Evolutionary conservation across 768 basidiomycete genomes (phyloP).

Genomic region (Pleurotus ostreatus): DNA sequence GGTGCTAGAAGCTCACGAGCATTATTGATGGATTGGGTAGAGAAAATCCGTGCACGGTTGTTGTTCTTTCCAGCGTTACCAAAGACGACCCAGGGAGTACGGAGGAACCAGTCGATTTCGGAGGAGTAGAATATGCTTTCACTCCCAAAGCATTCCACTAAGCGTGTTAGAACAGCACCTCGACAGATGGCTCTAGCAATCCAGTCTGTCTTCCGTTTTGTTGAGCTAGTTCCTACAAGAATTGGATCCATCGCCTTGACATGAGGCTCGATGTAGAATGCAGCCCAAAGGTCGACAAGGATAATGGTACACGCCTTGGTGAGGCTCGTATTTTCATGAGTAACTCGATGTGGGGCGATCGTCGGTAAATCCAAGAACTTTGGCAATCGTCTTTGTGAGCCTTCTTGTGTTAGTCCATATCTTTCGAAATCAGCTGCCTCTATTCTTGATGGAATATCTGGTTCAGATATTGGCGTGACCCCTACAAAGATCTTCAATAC

Average conservation of each 20-base stretch:
- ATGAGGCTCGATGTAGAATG: not conserved
- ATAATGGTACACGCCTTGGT: not conserved
- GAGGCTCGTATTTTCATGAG: not conserved
- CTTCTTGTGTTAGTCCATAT: too few relatives aligned
- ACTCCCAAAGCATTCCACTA: not conserved
- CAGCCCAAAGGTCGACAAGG: not conserved
- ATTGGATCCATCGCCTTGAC: not conserved
- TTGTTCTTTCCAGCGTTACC: not conserved
- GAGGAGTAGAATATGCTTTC: not conserved
- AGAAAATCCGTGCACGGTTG: not conserved
- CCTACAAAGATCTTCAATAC: too few relatives aligned
- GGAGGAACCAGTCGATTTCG: not conserved
- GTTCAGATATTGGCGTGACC: too few relatives aligned
- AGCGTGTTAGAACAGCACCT: not conserved
- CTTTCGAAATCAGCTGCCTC: too few relatives aligned
- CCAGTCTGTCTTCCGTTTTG: not conserved
- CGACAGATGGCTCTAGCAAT: not conserved
- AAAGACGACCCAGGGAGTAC: not conserved
- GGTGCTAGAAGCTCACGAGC: too few relatives aligned
- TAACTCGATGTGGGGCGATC: not conserved
- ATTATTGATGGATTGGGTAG: too few relatives aligned
- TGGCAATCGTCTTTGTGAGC: too few relatives aligned
- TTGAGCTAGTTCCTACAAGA: not conserved
- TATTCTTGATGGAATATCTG: too few relatives aligned
- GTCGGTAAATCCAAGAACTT: not conserved